phyloP scores from a whole-genome alignment of 2,329 filamentous ascomycete species.

The Colletotrichum lini region DNA sequence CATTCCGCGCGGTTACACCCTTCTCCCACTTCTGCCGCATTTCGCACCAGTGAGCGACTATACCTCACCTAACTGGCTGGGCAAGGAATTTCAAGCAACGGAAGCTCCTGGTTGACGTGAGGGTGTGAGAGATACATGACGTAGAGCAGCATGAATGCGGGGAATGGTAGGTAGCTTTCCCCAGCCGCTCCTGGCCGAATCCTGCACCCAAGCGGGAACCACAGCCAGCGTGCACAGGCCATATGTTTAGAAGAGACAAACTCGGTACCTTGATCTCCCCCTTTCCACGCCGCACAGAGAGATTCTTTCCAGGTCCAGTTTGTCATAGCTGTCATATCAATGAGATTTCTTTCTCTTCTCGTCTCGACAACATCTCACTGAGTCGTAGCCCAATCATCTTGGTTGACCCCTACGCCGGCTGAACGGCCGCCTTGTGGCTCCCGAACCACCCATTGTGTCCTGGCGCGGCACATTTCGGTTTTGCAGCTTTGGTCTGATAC shows the following conservation, averaged over 20 bases:
- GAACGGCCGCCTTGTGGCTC: neutral
- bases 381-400: neutral
- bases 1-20: slow-evolving; percentile 32
- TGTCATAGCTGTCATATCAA: slow-evolving; percentile 15
- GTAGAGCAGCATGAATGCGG: slow-evolving; percentile 45
- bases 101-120: slow-evolving; percentile 26
- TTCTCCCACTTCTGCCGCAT: slow-evolving; percentile 23
- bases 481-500: neutral
- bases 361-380: neutral
- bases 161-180: slow-evolving; percentile 44
- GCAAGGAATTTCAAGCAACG: slow-evolving; percentile 27
- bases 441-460: neutral
- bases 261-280: neutral
- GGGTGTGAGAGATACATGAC: slow-evolving; percentile 47
- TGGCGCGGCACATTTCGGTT: neutral
- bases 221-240: slow-evolving; percentile 21
- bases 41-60: slow-evolving; percentile 32
- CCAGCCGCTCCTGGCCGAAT: slow-evolving; percentile 28
- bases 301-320: slow-evolving; percentile 1
- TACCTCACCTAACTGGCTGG: slow-evolving; percentile 4
- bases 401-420: neutral
- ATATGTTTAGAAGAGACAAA: slow-evolving; percentile 13
- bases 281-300: neutral
- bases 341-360: neutral
- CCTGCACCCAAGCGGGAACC: slow-evolving; percentile 17